Conservation (phyloP, 495 filamentous ascomycete genomes). For the Hyphodiscus hymeniophilus region DNA sequence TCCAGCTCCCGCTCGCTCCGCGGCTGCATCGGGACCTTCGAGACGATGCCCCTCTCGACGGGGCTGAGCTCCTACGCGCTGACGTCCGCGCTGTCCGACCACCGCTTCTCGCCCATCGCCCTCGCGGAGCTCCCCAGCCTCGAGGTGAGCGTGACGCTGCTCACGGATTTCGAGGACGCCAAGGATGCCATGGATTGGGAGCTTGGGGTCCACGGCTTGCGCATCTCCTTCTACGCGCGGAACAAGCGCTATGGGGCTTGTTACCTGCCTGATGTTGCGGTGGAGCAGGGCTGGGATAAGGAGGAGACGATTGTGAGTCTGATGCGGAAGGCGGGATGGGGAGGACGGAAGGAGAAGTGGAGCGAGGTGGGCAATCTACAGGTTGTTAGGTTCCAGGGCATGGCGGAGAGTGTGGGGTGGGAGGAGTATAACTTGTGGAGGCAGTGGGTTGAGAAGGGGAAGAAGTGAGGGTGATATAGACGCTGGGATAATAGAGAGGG, state of each 20-base stretch:
- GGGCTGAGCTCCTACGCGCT: constrained; percentile 78
- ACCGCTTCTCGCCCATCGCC: constrained; percentile 70
- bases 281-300: constrained; percentile 92
- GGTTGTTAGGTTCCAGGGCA: constrained; percentile 74
- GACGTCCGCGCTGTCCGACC: constrained; percentile 84
- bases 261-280: constrained; percentile 86
- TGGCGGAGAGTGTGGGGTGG: constrained; percentile 59
- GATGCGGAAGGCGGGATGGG: constrained; percentile 93
- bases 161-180: constrained; percentile 69
- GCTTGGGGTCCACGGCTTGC: constrained; percentile 75
- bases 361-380: constrained; percentile 60
- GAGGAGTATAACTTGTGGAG: constrained; percentile 69
- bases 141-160: constrained; percentile 62
- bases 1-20: constrained; percentile 61
- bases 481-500: too few relatives aligned
- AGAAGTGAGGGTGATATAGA: not conserved
- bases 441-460: constrained; percentile 49
- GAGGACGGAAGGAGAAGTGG: constrained; percentile 61
- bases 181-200: constrained; percentile 74
- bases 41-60: constrained; percentile 59
- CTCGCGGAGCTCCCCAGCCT: constrained; percentile 58
- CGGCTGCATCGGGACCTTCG: constrained; percentile 96
- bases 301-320: constrained; percentile 83
- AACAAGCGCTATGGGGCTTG: constrained; percentile 67
- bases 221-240: constrained; percentile 64